Evolutionary conservation across 2,329 filamentous ascomycete species (phyloP).

Genomic region (Cyphellophora attinorum): DNA sequence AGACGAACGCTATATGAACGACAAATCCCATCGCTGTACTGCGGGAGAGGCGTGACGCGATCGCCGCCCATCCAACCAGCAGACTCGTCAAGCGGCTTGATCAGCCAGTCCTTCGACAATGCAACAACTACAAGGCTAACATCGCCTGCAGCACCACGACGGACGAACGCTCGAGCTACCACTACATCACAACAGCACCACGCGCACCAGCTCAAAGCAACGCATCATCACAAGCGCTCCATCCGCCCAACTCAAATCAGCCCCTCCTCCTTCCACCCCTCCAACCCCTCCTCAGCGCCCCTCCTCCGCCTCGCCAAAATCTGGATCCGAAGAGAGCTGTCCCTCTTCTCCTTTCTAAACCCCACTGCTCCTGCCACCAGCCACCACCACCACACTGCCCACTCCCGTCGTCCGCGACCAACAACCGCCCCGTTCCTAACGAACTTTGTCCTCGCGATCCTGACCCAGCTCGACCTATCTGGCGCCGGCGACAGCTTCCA

Average conservation of each 20-base stretch:
- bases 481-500: constrained; percentile 67
- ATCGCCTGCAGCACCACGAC: too few relatives aligned
- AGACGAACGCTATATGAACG: constrained; percentile 60
- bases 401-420: too few relatives aligned
- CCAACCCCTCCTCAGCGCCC: constrained; percentile 42
- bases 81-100: too few relatives aligned
- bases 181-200: too few relatives aligned
- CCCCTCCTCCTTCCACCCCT: constrained; percentile 49
- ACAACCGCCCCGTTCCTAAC: constrained; percentile 46
- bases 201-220: too few relatives aligned
- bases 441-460: constrained; percentile 73
- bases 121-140: too few relatives aligned
- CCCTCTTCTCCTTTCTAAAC: constrained; percentile 67
- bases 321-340: constrained; percentile 76
- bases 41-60: background rate
- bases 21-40: background rate
- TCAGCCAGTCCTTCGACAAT: too few relatives aligned
- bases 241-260: constrained; percentile 54
- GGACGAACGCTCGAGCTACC: too few relatives aligned
- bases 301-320: constrained; percentile 67
- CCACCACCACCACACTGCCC: constrained; percentile 15
- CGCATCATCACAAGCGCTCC: too few relatives aligned
- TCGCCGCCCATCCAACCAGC: too few relatives aligned
- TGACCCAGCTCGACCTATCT: constrained; percentile 75
- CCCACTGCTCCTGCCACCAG: constrained; percentile 21